Conservation (phyloP, 805 yeast species). For the Ogataea parapolymorpha region DNA sequence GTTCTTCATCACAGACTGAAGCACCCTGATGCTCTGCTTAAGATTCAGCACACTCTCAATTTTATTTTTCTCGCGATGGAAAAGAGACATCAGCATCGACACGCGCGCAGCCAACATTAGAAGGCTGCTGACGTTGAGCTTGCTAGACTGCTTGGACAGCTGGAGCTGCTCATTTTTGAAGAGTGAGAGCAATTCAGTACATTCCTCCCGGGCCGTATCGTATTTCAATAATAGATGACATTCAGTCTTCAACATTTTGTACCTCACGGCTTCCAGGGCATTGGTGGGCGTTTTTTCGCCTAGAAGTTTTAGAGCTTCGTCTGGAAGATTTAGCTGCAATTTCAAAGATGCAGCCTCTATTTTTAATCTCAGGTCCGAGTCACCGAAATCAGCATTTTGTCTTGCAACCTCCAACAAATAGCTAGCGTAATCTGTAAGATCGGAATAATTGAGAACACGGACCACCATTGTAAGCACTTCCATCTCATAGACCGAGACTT, state of each 20-base stretch:
- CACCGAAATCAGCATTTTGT: neutral
- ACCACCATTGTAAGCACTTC: constrained; percentile 28
- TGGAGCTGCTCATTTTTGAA: constrained; percentile 34
- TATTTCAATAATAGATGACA: constrained; percentile 19
- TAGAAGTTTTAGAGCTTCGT: constrained; percentile 9
- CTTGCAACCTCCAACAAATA: constrained; percentile 12
- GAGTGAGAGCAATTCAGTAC: constrained; percentile 24
- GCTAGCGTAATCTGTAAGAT: constrained; percentile 13
- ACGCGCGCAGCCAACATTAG: constrained; percentile 34
- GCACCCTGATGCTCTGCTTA: constrained; percentile 48
- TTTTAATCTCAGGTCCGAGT: constrained; percentile 4
- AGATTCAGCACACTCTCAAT: constrained; percentile 36
- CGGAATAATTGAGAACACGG: constrained; percentile 25
- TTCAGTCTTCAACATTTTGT: constrained; percentile 31
- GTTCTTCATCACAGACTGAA: constrained; percentile 51
- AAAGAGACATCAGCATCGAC: constrained; percentile 32
- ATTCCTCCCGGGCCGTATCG: constrained; percentile 12
- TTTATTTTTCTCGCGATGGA: constrained; percentile 25
- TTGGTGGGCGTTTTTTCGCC: constrained; percentile 9
- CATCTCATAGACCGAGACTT: constrained; percentile 28
- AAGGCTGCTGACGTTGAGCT: constrained; percentile 15
- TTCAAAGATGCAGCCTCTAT: constrained; percentile 4
- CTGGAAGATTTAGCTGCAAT: constrained; percentile 9
- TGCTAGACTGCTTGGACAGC: constrained; percentile 22
- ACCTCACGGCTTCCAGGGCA: constrained; percentile 20